A percentile compares a stretch with the other conserved stretches of the same genome.
These are phyloP conservation scores for Apiospora pterosperma DNA, from an alignment of 2,329 filamentous ascomycete species.

Conservation along the genomic window DNA sequence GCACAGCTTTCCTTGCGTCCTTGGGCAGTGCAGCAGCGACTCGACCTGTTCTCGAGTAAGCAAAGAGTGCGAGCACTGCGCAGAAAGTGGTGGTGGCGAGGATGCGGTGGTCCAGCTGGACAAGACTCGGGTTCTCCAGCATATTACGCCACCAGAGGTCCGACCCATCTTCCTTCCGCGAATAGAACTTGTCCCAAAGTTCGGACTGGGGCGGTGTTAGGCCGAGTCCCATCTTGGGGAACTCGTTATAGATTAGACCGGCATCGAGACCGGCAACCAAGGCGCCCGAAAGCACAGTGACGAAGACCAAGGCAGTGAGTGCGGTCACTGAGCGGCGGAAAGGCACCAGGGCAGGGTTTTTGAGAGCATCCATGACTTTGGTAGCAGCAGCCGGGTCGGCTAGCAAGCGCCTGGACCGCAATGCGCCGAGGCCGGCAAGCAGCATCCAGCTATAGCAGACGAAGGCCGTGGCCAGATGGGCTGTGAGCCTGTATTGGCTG, in stretches of 20 bases:
- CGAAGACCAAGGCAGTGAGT: slow-evolving; percentile 74
- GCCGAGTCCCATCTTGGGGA: slow-evolving; percentile 89
- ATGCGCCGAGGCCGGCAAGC: slow-evolving; percentile 77
- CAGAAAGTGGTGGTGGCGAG: slow-evolving; percentile 87
- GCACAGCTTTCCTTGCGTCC: slow-evolving; percentile 64
- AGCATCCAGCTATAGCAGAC: slow-evolving; percentile 94
- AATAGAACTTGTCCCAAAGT: slow-evolving; percentile 84
- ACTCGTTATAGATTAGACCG: slow-evolving; percentile 97
- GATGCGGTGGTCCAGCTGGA: slow-evolving; percentile 93
- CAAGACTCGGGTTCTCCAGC: slow-evolving; percentile 92
- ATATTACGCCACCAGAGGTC: slow-evolving; percentile 97
- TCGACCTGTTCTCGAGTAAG: slow-evolving; percentile 69
- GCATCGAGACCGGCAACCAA: slow-evolving; percentile 94
- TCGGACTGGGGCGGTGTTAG: slow-evolving; percentile 78
- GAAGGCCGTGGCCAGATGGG: slow-evolving; percentile 88
- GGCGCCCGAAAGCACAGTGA: slow-evolving; percentile 88
- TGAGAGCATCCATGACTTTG: slow-evolving; percentile 58
- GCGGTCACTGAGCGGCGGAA: slow-evolving; percentile 73
- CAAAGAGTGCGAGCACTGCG: slow-evolving; percentile 72
- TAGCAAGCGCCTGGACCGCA: slow-evolving; percentile 73
- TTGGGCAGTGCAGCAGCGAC: slow-evolving; percentile 57
- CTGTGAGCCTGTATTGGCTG: slow-evolving; percentile 87
- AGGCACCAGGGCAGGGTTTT: slow-evolving; percentile 62
- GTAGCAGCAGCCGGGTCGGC: slow-evolving; percentile 61
- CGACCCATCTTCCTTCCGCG: slow-evolving; percentile 68